Base-by-base conservation (phyloP, 768 basidiomycete genomes). In the Chalciporus sphaerocephalus region DNA sequence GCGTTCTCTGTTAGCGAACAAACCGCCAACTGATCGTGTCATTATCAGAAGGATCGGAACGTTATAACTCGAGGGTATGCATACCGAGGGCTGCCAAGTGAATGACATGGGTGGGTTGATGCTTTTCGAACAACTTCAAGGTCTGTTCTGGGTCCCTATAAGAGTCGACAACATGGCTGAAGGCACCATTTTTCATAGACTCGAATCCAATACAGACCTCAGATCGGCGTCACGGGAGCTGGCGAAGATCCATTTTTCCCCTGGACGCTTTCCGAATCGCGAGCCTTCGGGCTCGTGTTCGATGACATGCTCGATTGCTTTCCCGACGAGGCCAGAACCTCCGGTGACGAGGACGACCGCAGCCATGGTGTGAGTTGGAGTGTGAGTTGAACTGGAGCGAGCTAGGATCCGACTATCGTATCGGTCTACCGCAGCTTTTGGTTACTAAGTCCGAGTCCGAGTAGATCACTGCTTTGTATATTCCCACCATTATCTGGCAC, bases 1-100 rank as follows among this genome's bases (percentile, higher is more conserved):
- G 72, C 85, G 83, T 61, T 87, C 86, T 87, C 96, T 94, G 71
- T 97, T 97, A 61, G 81, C 87, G 75, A 95, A 98, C 16, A 97
- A 73, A 10, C 94, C 94, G 5, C 94, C 95, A 42, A 98, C 94
- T 92, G 50, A 39, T 48, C 38, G 36, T 40, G 16, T 32, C 32
- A 15, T 21, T 38, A 37, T 45, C 21, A 60, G 44, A 22, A 36
- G 4, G 36, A 45, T 53, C 38, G 32, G 17, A 20, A 47, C 16
- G 24, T 21, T 45, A 25, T 23, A 20, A 17, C 11, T 36, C 17
- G 36, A 41, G 28, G 12, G 15, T 58, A 22, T 20, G 43, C 81
- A n/a, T 58, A 92, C 90, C 91, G 33, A 92, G 79, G 5, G 94
- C 93, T 27, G 93, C 94, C 37, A 96, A 81, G 70, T 97, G 95